These are phyloP conservation scores for Atkinsonella texensis DNA, from an alignment of 2,329 filamentous ascomycete genomes.

Conservation along the genomic window DNA sequence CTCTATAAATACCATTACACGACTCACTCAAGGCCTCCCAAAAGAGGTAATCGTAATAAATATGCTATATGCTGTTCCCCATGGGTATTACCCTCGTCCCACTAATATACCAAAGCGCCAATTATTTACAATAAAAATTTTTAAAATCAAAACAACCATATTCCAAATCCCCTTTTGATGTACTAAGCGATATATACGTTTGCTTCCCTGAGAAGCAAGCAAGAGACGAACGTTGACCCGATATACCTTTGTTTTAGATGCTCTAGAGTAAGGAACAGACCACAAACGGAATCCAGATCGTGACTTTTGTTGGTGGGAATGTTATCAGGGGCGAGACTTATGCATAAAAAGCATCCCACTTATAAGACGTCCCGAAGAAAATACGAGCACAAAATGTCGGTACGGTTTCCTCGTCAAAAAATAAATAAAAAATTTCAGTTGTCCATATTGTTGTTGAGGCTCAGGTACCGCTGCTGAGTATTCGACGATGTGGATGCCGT, in stretches of 20 bases:
- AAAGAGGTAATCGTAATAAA: neutral
- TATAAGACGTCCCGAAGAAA: neutral
- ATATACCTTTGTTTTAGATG: neutral
- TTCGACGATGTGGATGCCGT: conserved; percentile 21
- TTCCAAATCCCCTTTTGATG: neutral
- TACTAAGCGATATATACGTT: conserved; percentile 1
- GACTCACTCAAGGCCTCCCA: neutral
- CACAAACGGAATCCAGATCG: neutral
- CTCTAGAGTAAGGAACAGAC: neutral
- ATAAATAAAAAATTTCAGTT: neutral
- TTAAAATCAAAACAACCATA: neutral
- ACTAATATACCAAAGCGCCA: conserved; percentile 3
- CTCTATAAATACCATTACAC: neutral
- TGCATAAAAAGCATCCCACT: neutral
- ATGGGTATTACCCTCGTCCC: conserved; percentile 5
- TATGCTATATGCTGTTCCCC: conserved; percentile 1
- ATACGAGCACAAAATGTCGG: neutral
- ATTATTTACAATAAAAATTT: conserved; percentile 2
- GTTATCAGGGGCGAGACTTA: neutral
- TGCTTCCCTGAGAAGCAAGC: neutral
- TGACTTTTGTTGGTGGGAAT: neutral
- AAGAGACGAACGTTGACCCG: neutral
- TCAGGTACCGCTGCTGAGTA: conserved; percentile 11
- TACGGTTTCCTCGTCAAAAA: no score
- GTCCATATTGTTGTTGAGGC: conserved; percentile 13